A percentile compares a stretch with the other conserved stretches of the same genome.
Conservation (phyloP, 305 asterid species). For the Rubia occidens region DNA sequence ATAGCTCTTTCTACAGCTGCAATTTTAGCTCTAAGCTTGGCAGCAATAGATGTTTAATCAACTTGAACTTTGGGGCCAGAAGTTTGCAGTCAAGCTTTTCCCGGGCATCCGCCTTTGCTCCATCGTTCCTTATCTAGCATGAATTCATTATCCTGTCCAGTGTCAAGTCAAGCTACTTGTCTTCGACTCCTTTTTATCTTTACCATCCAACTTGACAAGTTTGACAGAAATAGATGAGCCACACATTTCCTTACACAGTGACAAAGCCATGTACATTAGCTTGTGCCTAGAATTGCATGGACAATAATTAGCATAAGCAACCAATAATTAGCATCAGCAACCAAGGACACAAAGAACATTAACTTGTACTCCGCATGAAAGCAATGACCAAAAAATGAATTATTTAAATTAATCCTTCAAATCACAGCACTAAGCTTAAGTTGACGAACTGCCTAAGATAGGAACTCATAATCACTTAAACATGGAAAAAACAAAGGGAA, state of each 20-base stretch:
- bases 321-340: neutral
- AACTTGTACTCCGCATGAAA: neutral
- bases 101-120: no score
- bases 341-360: neutral
- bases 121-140: slow-evolving; percentile 3
- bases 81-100: no score
- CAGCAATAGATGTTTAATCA: no score
- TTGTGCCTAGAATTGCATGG: slow-evolving; percentile 51
- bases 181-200: slow-evolving; percentile 42
- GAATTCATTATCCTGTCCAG: slow-evolving; percentile 54
- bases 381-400: neutral
- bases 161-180: slow-evolving; percentile 46
- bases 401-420: neutral
- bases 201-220: slow-evolving; percentile 60
- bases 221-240: slow-evolving; percentile 63
- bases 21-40: no score
- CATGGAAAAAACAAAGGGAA: neutral
- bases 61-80: no score
- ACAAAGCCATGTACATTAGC: slow-evolving; percentile 73
- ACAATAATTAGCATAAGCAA: slow-evolving; percentile 13
- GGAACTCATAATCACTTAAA: neutral
- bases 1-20: no score
- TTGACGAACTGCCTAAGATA: no score
- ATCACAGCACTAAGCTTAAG: neutral
- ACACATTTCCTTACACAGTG: slow-evolving; percentile 70